Conservation (phyloP, 306 rosid genomes). For the Fagus sylvatica region DNA sequence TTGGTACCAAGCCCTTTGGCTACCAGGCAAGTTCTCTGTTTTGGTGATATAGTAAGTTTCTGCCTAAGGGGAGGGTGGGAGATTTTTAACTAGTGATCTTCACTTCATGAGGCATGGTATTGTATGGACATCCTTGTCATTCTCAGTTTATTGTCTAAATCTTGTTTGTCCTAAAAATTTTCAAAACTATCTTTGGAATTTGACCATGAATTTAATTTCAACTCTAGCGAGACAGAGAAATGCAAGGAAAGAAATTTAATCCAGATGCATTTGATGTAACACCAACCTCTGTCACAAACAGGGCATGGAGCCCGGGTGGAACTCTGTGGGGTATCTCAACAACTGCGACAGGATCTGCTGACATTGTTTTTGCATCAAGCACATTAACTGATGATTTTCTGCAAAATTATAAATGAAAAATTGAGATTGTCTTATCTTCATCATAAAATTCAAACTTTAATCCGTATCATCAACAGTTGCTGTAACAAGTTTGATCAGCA, state of each 20-base stretch:
- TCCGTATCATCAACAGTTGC: neutral
- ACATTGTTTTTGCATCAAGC: conserved; percentile 86
- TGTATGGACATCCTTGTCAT: too few relatives aligned
- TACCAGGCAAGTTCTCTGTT: too few relatives aligned
- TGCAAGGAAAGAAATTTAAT: neutral
- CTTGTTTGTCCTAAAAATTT: neutral
- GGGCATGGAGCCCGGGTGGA: conserved; percentile 91
- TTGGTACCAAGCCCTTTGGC: too few relatives aligned
- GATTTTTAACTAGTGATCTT: too few relatives aligned
- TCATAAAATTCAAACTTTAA: neutral
- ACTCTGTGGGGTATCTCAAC: conserved; percentile 83
- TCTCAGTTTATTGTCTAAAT: neutral
- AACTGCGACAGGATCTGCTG: conserved; percentile 83
- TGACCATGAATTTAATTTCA: neutral
- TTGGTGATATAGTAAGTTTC: too few relatives aligned
- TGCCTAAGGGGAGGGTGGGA: too few relatives aligned
- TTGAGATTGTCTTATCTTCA: conserved; percentile 8
- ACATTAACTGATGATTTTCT: conserved; percentile 77
- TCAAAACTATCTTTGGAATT: neutral
- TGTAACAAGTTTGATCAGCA: too few relatives aligned
- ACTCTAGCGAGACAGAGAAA: neutral
- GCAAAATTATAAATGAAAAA: conserved; percentile 28
- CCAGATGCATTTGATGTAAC: conserved; percentile 9
- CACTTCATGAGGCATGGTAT: too few relatives aligned
- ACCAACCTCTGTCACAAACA: conserved; percentile 87